phyloP scores from a whole-genome alignment of 345 rosid species.

The Leavenworthia alabamica region DNA sequence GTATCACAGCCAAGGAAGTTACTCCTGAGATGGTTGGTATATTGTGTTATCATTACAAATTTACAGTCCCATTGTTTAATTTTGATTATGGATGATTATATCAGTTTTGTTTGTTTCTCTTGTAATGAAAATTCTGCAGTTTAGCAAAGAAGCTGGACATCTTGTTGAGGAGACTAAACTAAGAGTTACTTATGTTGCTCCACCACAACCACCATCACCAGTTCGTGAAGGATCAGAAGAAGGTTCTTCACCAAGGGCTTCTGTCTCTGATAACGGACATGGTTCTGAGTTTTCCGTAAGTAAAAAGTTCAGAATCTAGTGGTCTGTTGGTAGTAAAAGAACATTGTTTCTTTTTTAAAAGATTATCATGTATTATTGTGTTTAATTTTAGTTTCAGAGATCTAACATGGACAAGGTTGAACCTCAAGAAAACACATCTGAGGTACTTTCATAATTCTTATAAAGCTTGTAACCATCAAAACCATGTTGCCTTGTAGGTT shows the following conservation, averaged over 20 bases:
- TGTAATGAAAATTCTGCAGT: conserved; percentile 42
- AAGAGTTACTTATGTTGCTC: conserved; percentile 65
- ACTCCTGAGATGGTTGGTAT: conserved; percentile 76
- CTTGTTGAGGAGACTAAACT: conserved; percentile 68
- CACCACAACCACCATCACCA: conserved; percentile 74
- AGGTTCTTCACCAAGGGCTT: conserved; percentile 64
- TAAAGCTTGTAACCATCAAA: not conserved
- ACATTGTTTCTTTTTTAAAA: too few relatives aligned
- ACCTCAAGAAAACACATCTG: conserved; percentile 38
- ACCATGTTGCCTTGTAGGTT: conserved; percentile 5
- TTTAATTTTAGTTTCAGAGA: conserved; percentile 24
- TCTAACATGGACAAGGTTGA: conserved; percentile 24
- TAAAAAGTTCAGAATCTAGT: too few relatives aligned
- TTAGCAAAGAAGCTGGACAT: conserved; percentile 54
- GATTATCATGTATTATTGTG: conserved; percentile 1
- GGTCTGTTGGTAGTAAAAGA: too few relatives aligned
- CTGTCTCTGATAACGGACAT: conserved; percentile 50
- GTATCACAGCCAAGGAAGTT: conserved; percentile 52
- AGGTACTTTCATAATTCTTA: conserved; percentile 33
- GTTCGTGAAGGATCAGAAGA: conserved; percentile 91
- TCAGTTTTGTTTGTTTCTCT: too few relatives aligned
- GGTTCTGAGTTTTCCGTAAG: conserved; percentile 54
- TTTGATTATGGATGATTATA: not conserved
- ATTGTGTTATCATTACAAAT: not conserved
- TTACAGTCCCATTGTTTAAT: not conserved